Base-by-base conservation (phyloP, 108 stramenopile genomes). In the Pseudonitzschia delicatissima region DNA sequence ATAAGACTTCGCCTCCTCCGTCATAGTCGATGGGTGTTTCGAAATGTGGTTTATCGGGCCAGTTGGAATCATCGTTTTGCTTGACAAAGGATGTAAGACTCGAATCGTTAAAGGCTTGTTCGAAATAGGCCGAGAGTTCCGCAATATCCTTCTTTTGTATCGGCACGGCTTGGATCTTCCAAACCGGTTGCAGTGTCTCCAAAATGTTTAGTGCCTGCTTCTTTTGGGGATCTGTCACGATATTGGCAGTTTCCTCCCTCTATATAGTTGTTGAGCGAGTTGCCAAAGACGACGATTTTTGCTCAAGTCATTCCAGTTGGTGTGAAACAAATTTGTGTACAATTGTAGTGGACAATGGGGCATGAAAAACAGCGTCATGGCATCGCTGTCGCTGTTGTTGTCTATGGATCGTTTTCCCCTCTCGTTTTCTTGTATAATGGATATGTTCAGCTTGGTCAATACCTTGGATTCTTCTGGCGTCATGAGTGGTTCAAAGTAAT, bases 321-420 rank as follows among this genome's bases (percentile, higher is more conserved):
- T 26, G 33, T 57, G 67, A 12, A 76, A 31, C 0, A 78, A 20
- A 55, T 82, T 82, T 59, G 66, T 33, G 29, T 82, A 82, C 4
- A 82, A 35, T 21, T 25, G 23, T 47, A 68, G 40, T 0, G 81
- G 81, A 40, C 81, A 82, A 45, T 82, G 81, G 18, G 81, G 81
- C 81, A 82, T 82, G 62, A 73, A 82, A 52, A 82, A 82, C 21
- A 82, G 49, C 4, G 74, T 72, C 1, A 27, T 36, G 25, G 48
- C 37, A 3, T 47, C 17, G 15, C 50, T 17, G 63, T 17, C n/a
- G 23, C 69, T 67, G 11, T 48, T 28, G 25, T 65, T 31, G 64
- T 34, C 12, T 12, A 55, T 47, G 26, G 27, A n/a, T 17, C 76
- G 80, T 26, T 31, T 57, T 4, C 76, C 81, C 27, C 52, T 32